Conservation (phyloP, 495 filamentous ascomycete genomes). For the Pseudotulostoma volvatum region DNA sequence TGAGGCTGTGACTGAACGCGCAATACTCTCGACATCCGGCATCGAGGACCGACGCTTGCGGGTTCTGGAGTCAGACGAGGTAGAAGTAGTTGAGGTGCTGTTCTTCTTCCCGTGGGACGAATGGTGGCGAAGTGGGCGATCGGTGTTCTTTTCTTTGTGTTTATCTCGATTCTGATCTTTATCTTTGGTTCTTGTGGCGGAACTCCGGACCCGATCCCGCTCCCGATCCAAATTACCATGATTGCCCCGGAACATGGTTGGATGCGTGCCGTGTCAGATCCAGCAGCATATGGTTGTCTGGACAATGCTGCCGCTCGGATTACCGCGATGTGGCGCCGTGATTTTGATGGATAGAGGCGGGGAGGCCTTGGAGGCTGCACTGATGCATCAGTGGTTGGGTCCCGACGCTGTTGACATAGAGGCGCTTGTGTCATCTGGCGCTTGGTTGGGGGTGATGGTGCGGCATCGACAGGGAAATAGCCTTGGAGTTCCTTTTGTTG, state of each 20-base stretch:
- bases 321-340: too few species aligned
- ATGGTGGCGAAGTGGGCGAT: slow-evolving; percentile 13
- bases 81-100: slow-evolving; percentile 22
- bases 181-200: slow-evolving; percentile 18
- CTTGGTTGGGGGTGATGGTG: slow-evolving; percentile 9
- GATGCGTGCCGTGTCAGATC: slow-evolving; percentile 9
- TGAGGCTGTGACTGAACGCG: slow-evolving; percentile 22
- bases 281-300: neutral
- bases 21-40: slow-evolving; percentile 29
- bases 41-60: slow-evolving; percentile 33
- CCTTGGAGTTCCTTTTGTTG: too few species aligned
- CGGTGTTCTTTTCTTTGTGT: slow-evolving; percentile 9
- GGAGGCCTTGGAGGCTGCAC: too few species aligned
- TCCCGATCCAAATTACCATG: slow-evolving; percentile 25
- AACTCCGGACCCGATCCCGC: slow-evolving; percentile 16
- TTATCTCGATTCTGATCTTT: slow-evolving; percentile 14
- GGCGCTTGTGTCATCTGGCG: slow-evolving; percentile 15
- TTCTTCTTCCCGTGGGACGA: slow-evolving; percentile 25
- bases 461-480: too few species aligned
- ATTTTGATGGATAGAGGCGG: too few species aligned
- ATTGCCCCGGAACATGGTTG: slow-evolving; percentile 31
- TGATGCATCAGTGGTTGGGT: slow-evolving; percentile 11
- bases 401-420: slow-evolving; percentile 1
- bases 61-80: slow-evolving; percentile 14
- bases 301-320: too few species aligned